Evolutionary conservation across 495 filamentous ascomycete species (phyloP).

Genomic region (Penicillium pulvis): DNA sequence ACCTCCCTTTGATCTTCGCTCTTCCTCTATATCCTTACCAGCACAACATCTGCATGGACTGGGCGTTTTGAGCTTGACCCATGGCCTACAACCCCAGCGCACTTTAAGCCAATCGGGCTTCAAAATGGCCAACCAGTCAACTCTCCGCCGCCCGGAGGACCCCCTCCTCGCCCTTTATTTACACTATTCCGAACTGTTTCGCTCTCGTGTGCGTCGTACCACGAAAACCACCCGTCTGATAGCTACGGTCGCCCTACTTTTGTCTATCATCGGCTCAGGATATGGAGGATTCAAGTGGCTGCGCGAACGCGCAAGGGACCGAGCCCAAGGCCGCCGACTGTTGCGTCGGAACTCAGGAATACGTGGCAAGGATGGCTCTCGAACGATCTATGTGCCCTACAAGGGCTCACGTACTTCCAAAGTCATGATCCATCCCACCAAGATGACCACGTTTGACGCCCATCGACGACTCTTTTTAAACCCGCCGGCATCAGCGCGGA

Average conservation of each 20-base stretch:
- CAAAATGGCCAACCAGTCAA: constrained; percentile 84
- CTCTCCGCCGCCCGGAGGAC: constrained; percentile 69
- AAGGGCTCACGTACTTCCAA: constrained; percentile 77
- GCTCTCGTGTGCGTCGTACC: constrained; percentile 59
- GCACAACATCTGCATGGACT: constrained; percentile 4
- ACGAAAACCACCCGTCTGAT: constrained; percentile 70
- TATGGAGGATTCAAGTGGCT: constrained; percentile 78
- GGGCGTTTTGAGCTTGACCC: constrained; percentile 1
- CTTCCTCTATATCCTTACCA: not conserved
- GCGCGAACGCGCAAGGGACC: constrained; percentile 68
- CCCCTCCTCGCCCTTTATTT: constrained; percentile 67
- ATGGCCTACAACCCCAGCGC: constrained; percentile 16
- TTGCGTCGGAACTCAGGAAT: constrained; percentile 91
- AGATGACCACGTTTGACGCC: constrained; percentile 91
- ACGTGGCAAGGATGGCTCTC: constrained; percentile 87
- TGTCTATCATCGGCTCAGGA: constrained; percentile 73
- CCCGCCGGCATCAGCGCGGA: constrained; percentile 75
- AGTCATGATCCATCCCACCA: constrained; percentile 91
- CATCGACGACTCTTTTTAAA: constrained; percentile 92
- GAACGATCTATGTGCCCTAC: constrained; percentile 94
- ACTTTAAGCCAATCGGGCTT: constrained; percentile 15
- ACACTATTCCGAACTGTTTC: constrained; percentile 65
- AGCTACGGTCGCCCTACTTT: constrained; percentile 69
- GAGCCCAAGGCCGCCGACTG: constrained; percentile 74
- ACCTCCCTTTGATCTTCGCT: constrained; percentile 5